Evolutionary conservation across 176 grass and related monocot species (phyloP), one percentile per base, ranked within the genome.

Genomic region (Ampelocalamus luodianensis): DNA sequence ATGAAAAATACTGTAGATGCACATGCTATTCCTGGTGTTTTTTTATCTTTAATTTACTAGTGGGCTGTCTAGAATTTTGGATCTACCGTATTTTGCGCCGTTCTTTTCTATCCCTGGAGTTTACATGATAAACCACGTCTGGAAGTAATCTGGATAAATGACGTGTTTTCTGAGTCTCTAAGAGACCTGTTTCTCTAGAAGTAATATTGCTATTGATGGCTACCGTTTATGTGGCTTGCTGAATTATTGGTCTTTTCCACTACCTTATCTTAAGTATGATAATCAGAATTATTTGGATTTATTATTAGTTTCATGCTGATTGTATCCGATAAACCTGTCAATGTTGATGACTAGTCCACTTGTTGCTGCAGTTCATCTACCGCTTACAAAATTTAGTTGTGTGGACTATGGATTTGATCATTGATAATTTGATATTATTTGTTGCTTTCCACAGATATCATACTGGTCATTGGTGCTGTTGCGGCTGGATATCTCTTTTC

Each of bases 401-500:
- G 59, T 64, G 13, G 12, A 65, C 49, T 58, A 27, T 86, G 32
- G 43, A 72, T 8, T 62, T 83, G 18, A 79, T 79, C 29, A 24
- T 83, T 60, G 29, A 18, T 68, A 60, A 59, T 49, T 83, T 50
- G n/a, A 23, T 62, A 60, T 59, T 32, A 37, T 78, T 82, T 82
- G 34, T 82, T 90, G 23, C 20, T 90, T 90, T 40, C 80, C 37
- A 72, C 91, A 99, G 93, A 99, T 92, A 80, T 94, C 75, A 87
- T 92, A 82, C 77, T 99, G 80, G 93, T 99, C 27, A 81, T 99
- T 71, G 96, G 90, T 79, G 96, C 93, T 63, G 90, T 99, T 76
- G 87, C 94, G 64, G 91, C 91, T 53, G 96, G 96, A 84, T 99
- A 99, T 82, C 62, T 99, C 29, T 99, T 94, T 83, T 96, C 93